Evolutionary conservation across 1,139 yeast species (phyloP).

Genomic region (Diutina rugosa): DNA sequence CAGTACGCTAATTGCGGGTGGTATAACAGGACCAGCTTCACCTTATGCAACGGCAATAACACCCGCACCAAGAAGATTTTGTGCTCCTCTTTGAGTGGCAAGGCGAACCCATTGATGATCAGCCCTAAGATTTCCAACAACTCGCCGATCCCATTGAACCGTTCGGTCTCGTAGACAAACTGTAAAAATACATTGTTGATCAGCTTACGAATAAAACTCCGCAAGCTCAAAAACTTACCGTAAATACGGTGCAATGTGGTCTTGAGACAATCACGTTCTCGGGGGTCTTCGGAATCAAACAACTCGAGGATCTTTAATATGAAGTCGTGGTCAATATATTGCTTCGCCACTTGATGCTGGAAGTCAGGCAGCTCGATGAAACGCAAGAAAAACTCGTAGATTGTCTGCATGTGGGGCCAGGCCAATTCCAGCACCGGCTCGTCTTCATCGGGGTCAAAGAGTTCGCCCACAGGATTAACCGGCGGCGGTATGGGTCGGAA

Average conservation of each 20-base stretch:
- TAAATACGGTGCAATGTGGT: constrained; percentile 92
- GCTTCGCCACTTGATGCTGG: constrained; percentile 86
- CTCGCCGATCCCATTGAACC: constrained; percentile 95
- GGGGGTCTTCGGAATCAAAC: constrained; percentile 92
- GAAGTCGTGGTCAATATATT: constrained; percentile 84
- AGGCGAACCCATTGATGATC: constrained; percentile 93
- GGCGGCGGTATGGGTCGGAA: constrained; percentile 98
- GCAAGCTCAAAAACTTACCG: constrained; percentile 82
- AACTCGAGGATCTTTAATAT: constrained; percentile 70
- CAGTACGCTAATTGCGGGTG: constrained; percentile 97
- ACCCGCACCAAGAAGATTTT: constrained; percentile 80
- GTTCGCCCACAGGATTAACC: constrained; percentile 90
- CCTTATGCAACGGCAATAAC: constrained; percentile 89
- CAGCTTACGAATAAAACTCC: constrained; percentile 85
- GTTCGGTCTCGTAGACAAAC: constrained; percentile 88
- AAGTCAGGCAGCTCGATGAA: constrained; percentile 94
- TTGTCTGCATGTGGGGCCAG: constrained; percentile 98
- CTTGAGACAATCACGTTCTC: constrained; percentile 90
- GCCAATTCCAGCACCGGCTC: constrained; percentile 94
- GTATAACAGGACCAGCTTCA: constrained; percentile 72
- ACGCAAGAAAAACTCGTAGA: constrained; percentile 84
- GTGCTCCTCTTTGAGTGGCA: constrained; percentile 95
- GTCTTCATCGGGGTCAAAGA: constrained; percentile 96
- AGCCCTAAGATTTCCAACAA: constrained; percentile 89
- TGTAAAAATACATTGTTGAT: constrained; percentile 87